Evolutionary conservation across 805 yeast species (phyloP).

Genomic region (Yarrowia hollandica): DNA sequence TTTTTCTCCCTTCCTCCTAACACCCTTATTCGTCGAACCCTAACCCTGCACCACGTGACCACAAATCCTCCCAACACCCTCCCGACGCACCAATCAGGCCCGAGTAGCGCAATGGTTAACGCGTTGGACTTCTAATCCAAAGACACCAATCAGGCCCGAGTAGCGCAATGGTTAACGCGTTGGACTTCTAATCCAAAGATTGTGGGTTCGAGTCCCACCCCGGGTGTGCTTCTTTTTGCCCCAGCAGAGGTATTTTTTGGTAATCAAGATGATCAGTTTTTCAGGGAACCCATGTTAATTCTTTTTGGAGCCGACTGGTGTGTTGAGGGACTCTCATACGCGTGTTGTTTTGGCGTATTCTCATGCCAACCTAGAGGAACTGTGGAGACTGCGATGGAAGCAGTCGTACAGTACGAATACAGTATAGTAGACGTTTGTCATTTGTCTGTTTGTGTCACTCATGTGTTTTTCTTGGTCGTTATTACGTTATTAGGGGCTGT

Average conservation of each 20-base stretch:
- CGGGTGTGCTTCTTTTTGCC: constrained; percentile 1
- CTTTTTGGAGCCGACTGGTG: too few species aligned
- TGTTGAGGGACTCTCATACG: too few species aligned
- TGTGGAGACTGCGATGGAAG: too few species aligned
- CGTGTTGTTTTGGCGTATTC: too few species aligned
- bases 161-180: constrained; percentile 30
- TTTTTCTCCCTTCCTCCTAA: background rate
- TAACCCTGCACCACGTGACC: constrained; percentile 3
- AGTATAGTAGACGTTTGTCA: too few species aligned
- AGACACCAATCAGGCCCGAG: constrained; percentile 22
- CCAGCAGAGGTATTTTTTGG: background rate
- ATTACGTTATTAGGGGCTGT: too few species aligned
- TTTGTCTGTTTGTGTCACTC: too few species aligned
- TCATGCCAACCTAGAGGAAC: too few species aligned
- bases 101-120: constrained; percentile 30
- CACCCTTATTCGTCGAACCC: background rate
- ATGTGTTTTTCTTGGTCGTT: too few species aligned
- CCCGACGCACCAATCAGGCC: constrained; percentile 13
- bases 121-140: constrained; percentile 27
- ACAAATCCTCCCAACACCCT: background rate
- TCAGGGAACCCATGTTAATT: too few species aligned
- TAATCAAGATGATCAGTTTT: too few species aligned
- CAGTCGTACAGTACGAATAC: too few species aligned
- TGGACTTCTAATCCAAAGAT: constrained; percentile 28
- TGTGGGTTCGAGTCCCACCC: constrained; percentile 29